Conservation (phyloP, 805 yeast species). For the Starmerella geochares region DNA sequence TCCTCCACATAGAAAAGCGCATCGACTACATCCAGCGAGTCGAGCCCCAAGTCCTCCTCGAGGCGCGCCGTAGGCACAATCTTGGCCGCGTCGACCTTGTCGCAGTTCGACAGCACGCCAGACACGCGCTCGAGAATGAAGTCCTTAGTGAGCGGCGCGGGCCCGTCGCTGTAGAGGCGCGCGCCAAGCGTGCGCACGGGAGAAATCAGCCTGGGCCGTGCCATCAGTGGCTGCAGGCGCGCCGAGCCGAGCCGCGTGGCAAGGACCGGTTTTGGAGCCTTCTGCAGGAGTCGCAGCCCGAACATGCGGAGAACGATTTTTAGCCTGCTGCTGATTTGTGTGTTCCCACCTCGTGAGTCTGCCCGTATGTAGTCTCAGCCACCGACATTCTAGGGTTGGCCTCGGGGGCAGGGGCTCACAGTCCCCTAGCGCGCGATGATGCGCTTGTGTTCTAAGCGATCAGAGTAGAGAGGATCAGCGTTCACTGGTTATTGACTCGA, state of each 20-base stretch:
- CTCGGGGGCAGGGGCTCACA: too few relatives aligned
- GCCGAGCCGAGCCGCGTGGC: conserved; percentile 7
- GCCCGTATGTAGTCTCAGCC: neutral
- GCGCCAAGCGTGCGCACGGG: neutral
- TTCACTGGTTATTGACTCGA: too few relatives aligned
- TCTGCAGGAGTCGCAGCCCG: conserved; percentile 9
- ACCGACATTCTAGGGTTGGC: neutral
- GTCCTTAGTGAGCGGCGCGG: conserved; percentile 54
- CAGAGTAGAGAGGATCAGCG: too few relatives aligned
- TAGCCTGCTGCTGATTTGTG: conserved; percentile 4
- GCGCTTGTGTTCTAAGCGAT: too few relatives aligned
- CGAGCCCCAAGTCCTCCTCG: conserved; percentile 61
- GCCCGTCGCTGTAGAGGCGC: conserved; percentile 31
- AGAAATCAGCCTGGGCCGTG: conserved; percentile 6
- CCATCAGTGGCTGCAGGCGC: neutral
- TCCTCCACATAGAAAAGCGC: conserved; percentile 92
- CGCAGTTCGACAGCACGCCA: conserved; percentile 60
- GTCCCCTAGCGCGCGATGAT: too few relatives aligned
- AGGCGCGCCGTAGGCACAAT: conserved; percentile 36
- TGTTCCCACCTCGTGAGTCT: neutral
- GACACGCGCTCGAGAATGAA: conserved; percentile 73
- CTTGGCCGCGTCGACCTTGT: conserved; percentile 39
- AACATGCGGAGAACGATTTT: conserved; percentile 5
- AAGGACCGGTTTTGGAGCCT: conserved; percentile 3
- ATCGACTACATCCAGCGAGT: conserved; percentile 89